phyloP scores from a whole-genome alignment of 2,329 filamentous ascomycete genomes.

The Botrytis deweyae region DNA sequence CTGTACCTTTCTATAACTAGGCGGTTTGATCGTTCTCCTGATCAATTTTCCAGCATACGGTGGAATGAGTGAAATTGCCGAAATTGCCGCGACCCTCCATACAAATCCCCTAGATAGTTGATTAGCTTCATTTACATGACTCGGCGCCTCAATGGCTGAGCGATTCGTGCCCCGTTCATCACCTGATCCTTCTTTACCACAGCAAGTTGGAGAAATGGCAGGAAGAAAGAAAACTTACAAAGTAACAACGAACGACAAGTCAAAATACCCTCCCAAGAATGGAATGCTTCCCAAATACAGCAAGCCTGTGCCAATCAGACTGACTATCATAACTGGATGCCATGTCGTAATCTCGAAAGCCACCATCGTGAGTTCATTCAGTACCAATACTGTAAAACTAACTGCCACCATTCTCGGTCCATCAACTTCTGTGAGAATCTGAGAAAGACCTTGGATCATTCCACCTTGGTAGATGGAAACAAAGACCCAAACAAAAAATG shows the following conservation, averaged over 20 bases:
- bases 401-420: conserved; percentile 79
- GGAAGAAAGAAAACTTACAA: conserved; percentile 48
- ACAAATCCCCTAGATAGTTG: conserved; percentile 64
- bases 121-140: neutral
- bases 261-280: conserved; percentile 87
- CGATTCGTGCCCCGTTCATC: neutral
- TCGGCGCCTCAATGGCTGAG: neutral
- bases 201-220: neutral
- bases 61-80: conserved; percentile 77
- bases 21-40: conserved; percentile 80
- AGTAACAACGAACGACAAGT: conserved; percentile 74
- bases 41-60: conserved; percentile 87
- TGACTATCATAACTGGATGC: conserved; percentile 89
- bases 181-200: neutral
- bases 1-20: conserved; percentile 91
- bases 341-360: conserved; percentile 95
- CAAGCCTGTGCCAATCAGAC: conserved; percentile 76
- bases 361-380: conserved; percentile 97
- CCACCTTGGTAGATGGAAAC: conserved; percentile 94
- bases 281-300: conserved; percentile 82
- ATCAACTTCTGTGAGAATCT: conserved; percentile 79
- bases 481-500: conserved; percentile 95
- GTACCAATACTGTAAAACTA: conserved; percentile 84
- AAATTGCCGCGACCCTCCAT: conserved; percentile 83
- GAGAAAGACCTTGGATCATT: conserved; percentile 91